Percentiles rank a stretch among this genome's conserved stretches.
Conservation (phyloP, 331 rosid species). For the Spiraea crenata region DNA sequence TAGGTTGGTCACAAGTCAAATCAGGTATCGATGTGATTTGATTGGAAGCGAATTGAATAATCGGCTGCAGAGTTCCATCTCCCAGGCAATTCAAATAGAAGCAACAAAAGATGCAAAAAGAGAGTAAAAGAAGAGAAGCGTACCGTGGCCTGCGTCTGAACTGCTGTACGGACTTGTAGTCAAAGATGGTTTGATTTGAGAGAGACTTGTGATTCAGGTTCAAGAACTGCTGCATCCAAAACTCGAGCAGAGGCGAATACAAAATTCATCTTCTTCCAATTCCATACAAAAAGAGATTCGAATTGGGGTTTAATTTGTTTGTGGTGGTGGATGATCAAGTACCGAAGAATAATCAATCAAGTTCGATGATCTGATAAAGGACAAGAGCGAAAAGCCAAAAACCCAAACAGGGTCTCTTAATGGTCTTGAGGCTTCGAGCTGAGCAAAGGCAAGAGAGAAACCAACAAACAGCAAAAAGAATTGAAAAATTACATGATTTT, state of each 20-base stretch:
- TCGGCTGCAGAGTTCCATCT: not conserved
- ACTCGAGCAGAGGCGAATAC: not conserved
- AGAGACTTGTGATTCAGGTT: constrained; percentile 14
- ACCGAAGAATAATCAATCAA: not conserved
- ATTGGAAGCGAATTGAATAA: not conserved
- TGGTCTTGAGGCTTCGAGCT: not conserved
- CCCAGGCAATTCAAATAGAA: not conserved
- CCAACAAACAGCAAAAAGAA: not conserved
- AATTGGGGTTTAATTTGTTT: not conserved
- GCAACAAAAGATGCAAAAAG: not conserved
- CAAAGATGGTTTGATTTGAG: constrained; percentile 1
- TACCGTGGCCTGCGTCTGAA: constrained; percentile 1
- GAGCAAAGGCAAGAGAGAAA: not conserved
- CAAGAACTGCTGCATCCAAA: not conserved
- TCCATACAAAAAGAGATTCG: not conserved
- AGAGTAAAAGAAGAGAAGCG: not conserved
- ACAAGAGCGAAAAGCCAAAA: not conserved
- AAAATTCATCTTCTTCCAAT: constrained; percentile 16
- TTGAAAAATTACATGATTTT: too few relatives aligned
- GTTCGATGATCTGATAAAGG: not conserved
- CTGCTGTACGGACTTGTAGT: not conserved
- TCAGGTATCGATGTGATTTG: not conserved
- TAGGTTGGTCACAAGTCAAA: not conserved
- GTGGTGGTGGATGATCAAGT: not conserved
- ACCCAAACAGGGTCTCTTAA: not conserved